A percentile compares a stretch with the other conserved stretches of the same genome.
These are phyloP conservation scores for Luzula sylvatica DNA, from an alignment of 176 grass and related monocot species.

Conservation along the genomic window DNA sequence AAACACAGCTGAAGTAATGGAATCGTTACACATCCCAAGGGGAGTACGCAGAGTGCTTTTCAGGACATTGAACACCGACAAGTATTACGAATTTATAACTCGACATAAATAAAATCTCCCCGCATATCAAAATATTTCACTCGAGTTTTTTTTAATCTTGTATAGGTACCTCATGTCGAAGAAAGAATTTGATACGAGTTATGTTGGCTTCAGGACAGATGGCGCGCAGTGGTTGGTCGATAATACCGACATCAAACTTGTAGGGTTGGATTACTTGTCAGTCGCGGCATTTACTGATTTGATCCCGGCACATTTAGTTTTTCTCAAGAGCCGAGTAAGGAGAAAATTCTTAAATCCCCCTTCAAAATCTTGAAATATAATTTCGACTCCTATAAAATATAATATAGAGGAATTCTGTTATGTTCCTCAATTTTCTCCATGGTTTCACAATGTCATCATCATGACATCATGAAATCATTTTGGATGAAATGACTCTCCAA, in stretches of 20 bases:
- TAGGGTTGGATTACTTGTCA: slow-evolving; percentile 77
- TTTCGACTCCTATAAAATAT: too few species aligned
- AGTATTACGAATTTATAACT: slow-evolving; percentile 17
- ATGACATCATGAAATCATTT: neutral
- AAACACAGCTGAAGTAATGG: slow-evolving; percentile 59
- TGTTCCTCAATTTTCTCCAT: neutral
- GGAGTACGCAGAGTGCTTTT: slow-evolving; percentile 73
- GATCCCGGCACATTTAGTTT: slow-evolving; percentile 68
- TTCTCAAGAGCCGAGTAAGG: slow-evolving; percentile 70
- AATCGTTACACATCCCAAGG: slow-evolving; percentile 53
- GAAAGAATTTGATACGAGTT: slow-evolving; percentile 53
- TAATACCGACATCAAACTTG: slow-evolving; percentile 82
- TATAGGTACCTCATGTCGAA: slow-evolving; percentile 75
- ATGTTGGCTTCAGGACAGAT: slow-evolving; percentile 66
- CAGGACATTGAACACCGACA: slow-evolving; percentile 79
- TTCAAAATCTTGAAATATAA: too few species aligned
- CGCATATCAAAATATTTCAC: neutral
- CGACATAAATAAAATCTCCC: neutral
- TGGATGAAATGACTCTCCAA: too few species aligned
- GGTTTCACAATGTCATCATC: too few species aligned
- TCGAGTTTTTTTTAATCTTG: neutral
- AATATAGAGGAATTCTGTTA: neutral
- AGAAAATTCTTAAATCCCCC: too few species aligned
- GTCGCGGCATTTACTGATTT: slow-evolving; percentile 59
- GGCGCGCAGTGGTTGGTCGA: slow-evolving; percentile 80